phyloP scores from a whole-genome alignment of 2,329 filamentous ascomycete species.

The Neopestalotiopsis rosae region DNA sequence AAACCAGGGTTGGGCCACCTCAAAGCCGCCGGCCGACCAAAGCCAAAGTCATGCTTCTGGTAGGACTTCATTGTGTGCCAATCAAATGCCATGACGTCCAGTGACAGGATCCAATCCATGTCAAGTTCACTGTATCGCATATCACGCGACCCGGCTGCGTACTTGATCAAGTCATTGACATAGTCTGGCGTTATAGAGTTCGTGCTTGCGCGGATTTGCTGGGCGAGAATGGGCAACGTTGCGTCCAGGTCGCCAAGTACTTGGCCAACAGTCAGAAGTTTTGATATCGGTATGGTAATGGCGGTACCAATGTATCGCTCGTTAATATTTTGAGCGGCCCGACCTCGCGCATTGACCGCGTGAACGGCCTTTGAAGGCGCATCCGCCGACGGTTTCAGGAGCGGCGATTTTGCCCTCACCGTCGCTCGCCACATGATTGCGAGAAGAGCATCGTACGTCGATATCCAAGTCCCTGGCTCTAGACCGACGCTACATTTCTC shows the following conservation, averaged over 20 bases:
- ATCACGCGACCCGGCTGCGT: conserved; percentile 2
- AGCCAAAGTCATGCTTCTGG: conserved; percentile 14
- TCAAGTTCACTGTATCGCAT: conserved; percentile 13
- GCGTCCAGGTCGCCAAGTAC: conserved; percentile 1
- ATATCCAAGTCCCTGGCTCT: conserved; percentile 12
- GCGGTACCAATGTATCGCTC: conserved; percentile 9
- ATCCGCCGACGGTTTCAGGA: conserved; percentile 3
- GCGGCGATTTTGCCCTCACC: conserved; percentile 9
- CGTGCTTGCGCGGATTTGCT: neutral
- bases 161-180: conserved; percentile 14
- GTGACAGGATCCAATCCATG: conserved; percentile 13
- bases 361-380: conserved; percentile 13
- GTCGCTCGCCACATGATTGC: conserved; percentile 16
- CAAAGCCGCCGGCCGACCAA: conserved; percentile 11
- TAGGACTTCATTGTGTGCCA: conserved; percentile 19
- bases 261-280: neutral
- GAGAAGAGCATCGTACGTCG: conserved; percentile 15
- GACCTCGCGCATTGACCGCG: conserved; percentile 8
- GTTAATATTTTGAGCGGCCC: neutral
- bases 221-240: neutral
- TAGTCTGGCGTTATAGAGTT: neutral
- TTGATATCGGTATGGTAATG: conserved; percentile 5
- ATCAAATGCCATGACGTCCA: conserved; percentile 18
- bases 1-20: conserved; percentile 15
- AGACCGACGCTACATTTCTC: conserved; percentile 1